These are phyloP conservation scores for Gastroboletus turbinatus DNA, from an alignment of 1,284 basidiomycete genomes.

Conservation along the genomic window DNA sequence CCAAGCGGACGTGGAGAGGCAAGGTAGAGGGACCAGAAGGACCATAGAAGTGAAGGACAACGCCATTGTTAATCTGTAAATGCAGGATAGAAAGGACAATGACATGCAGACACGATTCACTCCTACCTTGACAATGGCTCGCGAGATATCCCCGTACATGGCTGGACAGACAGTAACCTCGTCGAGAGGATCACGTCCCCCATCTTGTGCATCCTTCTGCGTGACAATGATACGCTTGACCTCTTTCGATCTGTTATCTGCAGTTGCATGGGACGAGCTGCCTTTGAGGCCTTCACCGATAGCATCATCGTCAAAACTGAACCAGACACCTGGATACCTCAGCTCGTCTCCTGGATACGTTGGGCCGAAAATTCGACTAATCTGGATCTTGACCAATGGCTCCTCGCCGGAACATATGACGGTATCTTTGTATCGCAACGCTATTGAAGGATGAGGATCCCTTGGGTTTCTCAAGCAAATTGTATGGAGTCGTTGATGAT, in stretches of 20 bases:
- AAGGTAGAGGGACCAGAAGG: conserved; percentile 37
- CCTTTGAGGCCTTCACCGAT: conserved; percentile 52
- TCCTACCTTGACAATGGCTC: conserved; percentile 63
- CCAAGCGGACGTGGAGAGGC: conserved; percentile 66
- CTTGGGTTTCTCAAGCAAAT: conserved; percentile 68
- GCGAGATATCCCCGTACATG: conserved; percentile 72
- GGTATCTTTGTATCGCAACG: conserved; percentile 67
- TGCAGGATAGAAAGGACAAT: background rate
- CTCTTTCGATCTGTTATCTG: conserved; percentile 66
- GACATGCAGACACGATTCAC: background rate
- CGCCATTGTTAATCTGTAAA: conserved; percentile 68
- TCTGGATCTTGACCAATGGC: conserved; percentile 61
- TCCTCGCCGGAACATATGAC: conserved; percentile 60
- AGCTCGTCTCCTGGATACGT: conserved; percentile 80
- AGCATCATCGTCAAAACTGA: conserved; percentile 73
- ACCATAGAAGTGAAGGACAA: conserved; percentile 67
- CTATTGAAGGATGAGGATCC: conserved; percentile 62
- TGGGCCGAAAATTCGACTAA: conserved; percentile 79
- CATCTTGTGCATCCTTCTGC: conserved; percentile 60
- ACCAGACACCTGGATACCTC: conserved; percentile 81
- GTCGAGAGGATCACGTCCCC: conserved; percentile 61
- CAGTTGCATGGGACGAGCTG: conserved; percentile 30
- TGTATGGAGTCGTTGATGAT: conserved; percentile 73
- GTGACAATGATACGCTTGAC: conserved; percentile 74
- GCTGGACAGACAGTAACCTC: conserved; percentile 60